Evolutionary conservation across 2,329 filamentous ascomycete species (phyloP).

Genomic region (Harringtonia lauricola): DNA sequence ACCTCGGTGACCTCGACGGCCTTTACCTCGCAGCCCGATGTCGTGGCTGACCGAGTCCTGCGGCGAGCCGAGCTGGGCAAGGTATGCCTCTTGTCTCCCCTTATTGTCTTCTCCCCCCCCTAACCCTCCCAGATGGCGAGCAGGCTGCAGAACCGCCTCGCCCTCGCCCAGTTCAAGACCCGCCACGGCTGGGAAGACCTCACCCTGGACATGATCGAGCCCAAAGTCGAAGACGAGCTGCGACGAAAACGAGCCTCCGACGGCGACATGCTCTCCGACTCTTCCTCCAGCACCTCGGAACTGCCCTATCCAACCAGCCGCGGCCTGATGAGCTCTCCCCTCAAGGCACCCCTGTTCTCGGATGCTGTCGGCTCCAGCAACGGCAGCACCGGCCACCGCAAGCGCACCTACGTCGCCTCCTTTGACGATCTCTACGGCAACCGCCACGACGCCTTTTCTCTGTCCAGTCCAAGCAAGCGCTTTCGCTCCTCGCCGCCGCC

Average conservation of each 20-base stretch:
- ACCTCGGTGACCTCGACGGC: conserved; percentile 15
- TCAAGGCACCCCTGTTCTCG: conserved; percentile 75
- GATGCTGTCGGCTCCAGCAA: conserved; percentile 66
- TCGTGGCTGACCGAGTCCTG: conserved; percentile 56
- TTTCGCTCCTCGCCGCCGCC: conserved; percentile 50
- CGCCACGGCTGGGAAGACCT: conserved; percentile 92
- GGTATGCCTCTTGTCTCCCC: conserved; percentile 33
- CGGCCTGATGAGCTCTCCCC: conserved; percentile 70
- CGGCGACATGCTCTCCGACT: conserved; percentile 73
- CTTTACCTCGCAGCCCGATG: conserved; percentile 52
- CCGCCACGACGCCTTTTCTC: conserved; percentile 14
- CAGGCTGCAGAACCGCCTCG: conserved; percentile 84
- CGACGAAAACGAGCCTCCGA: conserved; percentile 58
- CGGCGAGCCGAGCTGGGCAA: conserved; percentile 67
- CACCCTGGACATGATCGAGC: conserved; percentile 76
- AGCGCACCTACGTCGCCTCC: conserved; percentile 49
- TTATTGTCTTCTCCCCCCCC: neutral
- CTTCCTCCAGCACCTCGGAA: conserved; percentile 74
- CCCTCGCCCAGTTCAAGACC: conserved; percentile 93
- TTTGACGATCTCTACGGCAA: conserved; percentile 33
- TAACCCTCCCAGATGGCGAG: conserved; percentile 63
- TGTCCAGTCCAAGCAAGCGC: conserved; percentile 55
- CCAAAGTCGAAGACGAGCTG: conserved; percentile 69
- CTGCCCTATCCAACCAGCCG: conserved; percentile 52
- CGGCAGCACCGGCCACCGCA: conserved; percentile 54